Evolutionary conservation across 495 filamentous ascomycete species (phyloP), one percentile per base, ranked within the genome.

Genomic region (Margaritispora aquatica): DNA sequence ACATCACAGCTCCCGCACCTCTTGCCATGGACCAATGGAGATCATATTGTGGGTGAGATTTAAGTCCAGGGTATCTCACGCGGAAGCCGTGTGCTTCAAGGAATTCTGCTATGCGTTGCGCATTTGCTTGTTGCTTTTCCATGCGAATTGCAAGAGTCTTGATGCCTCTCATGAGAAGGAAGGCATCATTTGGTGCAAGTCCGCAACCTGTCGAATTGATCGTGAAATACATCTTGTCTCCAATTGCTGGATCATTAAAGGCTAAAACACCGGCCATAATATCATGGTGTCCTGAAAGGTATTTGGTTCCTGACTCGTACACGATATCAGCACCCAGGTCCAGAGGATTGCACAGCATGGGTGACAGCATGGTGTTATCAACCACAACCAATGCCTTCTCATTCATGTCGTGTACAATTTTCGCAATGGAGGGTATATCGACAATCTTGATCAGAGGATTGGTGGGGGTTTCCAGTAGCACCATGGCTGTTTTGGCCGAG

Each of bases 321-420:
- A 95, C 90, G 62, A 97, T 89, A 68, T 98, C 94, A 2, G 94
- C 92, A 34, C 95, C 94, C 21, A 97, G 78, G 41, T 96, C 92
- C 4, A 97, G 83, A 10, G 94, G 94, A 73, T 94, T 97, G 60
- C 83, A 85, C 17, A 97, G 85, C 69, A 95, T 83, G 10, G 94
- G 94, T 0, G 90, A 96, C 64, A 98, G 87, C 94, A 98, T 98
- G 49, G 94, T 97, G 76, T 98, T 98, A 73, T 98, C 94, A 26
- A 97, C 93, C 8, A 88, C 81, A 15, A 98, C 91, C 34, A 97
- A 73, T n/a, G 86, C 86, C 61, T 79, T 83, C n/a, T 85, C 78
- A 69, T 93, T 96, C 8, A 81, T 84, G 54, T 84, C 84, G 72
- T 97, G 93, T 2, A 88, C 83, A 21, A 83, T 73, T 17, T 80